Percentiles rank a stretch among this genome's conserved stretches.
Conservation (phyloP, 805 yeast species). For the Ogataea haglerorum region DNA sequence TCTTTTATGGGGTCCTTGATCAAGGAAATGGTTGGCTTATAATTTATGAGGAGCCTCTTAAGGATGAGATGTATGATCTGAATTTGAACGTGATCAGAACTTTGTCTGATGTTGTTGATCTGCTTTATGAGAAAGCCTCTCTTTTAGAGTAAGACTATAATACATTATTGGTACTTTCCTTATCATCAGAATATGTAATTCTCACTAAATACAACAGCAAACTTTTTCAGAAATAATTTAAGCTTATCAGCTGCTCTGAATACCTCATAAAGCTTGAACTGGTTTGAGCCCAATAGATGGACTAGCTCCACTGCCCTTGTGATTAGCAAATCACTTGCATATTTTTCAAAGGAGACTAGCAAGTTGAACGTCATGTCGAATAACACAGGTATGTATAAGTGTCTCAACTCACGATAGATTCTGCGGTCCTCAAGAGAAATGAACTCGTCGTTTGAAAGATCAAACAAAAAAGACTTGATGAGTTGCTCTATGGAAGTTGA, state of each 20-base stretch:
- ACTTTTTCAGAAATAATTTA: constrained; percentile 47
- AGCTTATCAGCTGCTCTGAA: constrained; percentile 53
- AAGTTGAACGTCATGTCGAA: constrained; percentile 65
- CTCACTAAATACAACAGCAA: constrained; percentile 48
- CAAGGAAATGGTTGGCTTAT: constrained; percentile 98
- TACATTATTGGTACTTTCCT: no score
- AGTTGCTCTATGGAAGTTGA: constrained; percentile 18
- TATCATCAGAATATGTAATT: constrained; percentile 18
- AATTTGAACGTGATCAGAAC: constrained; percentile 83
- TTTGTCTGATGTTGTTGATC: constrained; percentile 84
- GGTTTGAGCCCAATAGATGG: constrained; percentile 64
- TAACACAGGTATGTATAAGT: constrained; percentile 68
- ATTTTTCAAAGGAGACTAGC: constrained; percentile 39
- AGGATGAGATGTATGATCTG: constrained; percentile 84
- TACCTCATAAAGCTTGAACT: constrained; percentile 54
- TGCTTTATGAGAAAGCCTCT: constrained; percentile 90
- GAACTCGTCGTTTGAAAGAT: constrained; percentile 22
- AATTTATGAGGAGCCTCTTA: constrained; percentile 82
- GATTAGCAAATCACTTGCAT: constrained; percentile 42
- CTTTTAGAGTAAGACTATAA: constrained; percentile 51
- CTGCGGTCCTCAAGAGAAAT: constrained; percentile 32
- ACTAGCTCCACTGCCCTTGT: constrained; percentile 58
- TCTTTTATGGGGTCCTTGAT: constrained; percentile 94
- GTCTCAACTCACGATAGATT: constrained; percentile 52
- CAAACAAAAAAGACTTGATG: constrained; percentile 33